Evolutionary conservation across 2,329 filamentous ascomycete genomes (phyloP), one percentile per base, ranked within the genome.

Genomic region (Aureobasidium lini): DNA sequence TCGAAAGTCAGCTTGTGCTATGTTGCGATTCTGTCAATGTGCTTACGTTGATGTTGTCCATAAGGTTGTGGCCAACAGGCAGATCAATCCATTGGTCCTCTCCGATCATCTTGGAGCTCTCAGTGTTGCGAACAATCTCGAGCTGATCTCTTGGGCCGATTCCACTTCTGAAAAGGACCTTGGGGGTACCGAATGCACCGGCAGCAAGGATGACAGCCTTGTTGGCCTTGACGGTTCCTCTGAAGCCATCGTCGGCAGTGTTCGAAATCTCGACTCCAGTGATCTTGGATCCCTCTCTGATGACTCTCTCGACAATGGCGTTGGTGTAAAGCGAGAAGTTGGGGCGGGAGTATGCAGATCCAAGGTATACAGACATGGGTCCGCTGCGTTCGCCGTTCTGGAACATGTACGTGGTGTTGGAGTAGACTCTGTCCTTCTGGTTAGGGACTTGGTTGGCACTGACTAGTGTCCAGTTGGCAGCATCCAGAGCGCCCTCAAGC

Each of bases 371-470:
- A 56, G 71, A 72, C 1, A 72, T 72, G 0, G 79, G 78, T 0
- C 79, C 79, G 15, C 78, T 78, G 42, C 79, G 71, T 62, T 81
- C 76, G 4, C 79, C 79, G 18, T 76, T 69, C 16, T 75, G 71
- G 63, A 80, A 81, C 63, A 79, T 73, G 65, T 74, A 81, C 0
- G 75, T 71, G 0, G 79, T 75, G 29, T 77, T 71, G 4, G 79
- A 78, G 52, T 81, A 82, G 0, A 79, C 78, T 49, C 69, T 71
- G 15, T 71, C 72, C 67, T 81, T 81, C 18, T 76, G 66, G 60
- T 79, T 66, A 0, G 77, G 73, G 4, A 69, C 64, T 1, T 73
- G 72, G 42, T 81, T 81, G 62, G 81, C 72, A 9, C 73, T 71
- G 3, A 81, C 76, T 15, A 81, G 71, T 7, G 71, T 66, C 61